Percentiles rank a stretch among this genome's conserved stretches.
phyloP scores from a whole-genome alignment of 164 flowering plant species.

The Magnolia officinalis region DNA sequence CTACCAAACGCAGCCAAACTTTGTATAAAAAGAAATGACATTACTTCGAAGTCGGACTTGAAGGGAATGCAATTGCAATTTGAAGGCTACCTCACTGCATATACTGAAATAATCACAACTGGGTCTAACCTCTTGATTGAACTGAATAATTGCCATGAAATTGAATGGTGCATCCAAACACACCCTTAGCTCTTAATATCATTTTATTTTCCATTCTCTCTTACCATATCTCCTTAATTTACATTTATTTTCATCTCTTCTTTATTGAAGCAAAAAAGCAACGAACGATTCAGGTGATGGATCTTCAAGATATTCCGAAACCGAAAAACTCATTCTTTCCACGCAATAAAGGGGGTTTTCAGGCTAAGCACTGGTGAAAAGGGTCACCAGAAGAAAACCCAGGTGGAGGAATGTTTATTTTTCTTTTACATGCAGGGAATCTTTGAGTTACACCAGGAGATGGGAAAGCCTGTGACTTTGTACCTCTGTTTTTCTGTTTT shows the following conservation, averaged over 20 bases:
- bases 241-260: background rate
- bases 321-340: conserved; percentile 75
- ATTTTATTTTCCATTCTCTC: too few relatives aligned
- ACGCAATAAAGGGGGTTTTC: conserved; percentile 73
- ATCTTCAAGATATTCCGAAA: conserved; percentile 85
- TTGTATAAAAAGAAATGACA: too few relatives aligned
- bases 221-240: background rate
- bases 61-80: too few relatives aligned
- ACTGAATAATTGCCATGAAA: too few relatives aligned
- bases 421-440: background rate
- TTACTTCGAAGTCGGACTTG: too few relatives aligned
- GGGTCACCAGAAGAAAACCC: background rate
- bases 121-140: too few relatives aligned
- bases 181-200: background rate
- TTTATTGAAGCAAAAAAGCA: conserved; percentile 81
- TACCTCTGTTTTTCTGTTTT: background rate
- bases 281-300: conserved; percentile 93
- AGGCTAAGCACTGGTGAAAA: conserved; percentile 66
- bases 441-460: background rate
- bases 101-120: too few relatives aligned
- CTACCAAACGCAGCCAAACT: too few relatives aligned
- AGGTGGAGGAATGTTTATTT: background rate
- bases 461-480: background rate
- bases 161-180: too few relatives aligned
- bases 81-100: too few relatives aligned